These are phyloP conservation scores for Porphyrellus cyaneotinctus DNA, from an alignment of 768 basidiomycete genomes.

Conservation along the genomic window DNA sequence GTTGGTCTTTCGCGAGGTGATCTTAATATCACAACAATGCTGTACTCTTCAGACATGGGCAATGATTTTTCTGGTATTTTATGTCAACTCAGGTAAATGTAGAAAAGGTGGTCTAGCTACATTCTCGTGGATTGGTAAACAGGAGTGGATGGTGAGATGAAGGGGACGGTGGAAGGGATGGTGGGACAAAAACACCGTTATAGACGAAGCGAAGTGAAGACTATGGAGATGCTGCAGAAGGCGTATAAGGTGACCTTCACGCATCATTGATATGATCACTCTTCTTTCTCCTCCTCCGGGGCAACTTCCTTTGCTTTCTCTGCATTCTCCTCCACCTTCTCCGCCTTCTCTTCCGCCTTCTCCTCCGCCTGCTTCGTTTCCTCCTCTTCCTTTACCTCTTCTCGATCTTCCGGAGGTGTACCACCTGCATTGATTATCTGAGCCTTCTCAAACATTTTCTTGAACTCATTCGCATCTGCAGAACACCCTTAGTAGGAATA, in stretches of 20 bases:
- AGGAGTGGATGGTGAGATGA: constrained; percentile 11
- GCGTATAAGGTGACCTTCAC: constrained; percentile 1
- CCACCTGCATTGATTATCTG: constrained; percentile 58
- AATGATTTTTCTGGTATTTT: constrained; percentile 25
- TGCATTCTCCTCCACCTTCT: constrained; percentile 25
- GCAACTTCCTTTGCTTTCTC: constrained; percentile 34
- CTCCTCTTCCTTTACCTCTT: constrained; percentile 22
- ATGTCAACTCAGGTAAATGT: constrained; percentile 26
- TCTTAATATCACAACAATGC: neutral
- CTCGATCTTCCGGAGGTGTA: constrained; percentile 23
- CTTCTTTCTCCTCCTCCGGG: constrained; percentile 34
- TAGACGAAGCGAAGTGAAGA: constrained; percentile 4
- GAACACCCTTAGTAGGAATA: constrained; percentile 33
- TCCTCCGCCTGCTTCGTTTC: constrained; percentile 28
- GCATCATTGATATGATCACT: constrained; percentile 13
- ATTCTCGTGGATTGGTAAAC: constrained; percentile 19
- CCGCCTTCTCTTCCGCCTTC: constrained; percentile 20
- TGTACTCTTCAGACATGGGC: neutral
- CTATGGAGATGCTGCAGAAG: constrained; percentile 5
- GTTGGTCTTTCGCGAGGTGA: neutral
- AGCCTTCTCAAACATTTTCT: constrained; percentile 81
- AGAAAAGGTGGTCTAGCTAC: constrained; percentile 28
- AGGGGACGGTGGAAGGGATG: neutral
- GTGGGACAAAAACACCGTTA: constrained; percentile 5
- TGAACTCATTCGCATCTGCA: constrained; percentile 76